Base-by-base conservation (phyloP, 179 eudicot species). In the Drosera spatulata region DNA sequence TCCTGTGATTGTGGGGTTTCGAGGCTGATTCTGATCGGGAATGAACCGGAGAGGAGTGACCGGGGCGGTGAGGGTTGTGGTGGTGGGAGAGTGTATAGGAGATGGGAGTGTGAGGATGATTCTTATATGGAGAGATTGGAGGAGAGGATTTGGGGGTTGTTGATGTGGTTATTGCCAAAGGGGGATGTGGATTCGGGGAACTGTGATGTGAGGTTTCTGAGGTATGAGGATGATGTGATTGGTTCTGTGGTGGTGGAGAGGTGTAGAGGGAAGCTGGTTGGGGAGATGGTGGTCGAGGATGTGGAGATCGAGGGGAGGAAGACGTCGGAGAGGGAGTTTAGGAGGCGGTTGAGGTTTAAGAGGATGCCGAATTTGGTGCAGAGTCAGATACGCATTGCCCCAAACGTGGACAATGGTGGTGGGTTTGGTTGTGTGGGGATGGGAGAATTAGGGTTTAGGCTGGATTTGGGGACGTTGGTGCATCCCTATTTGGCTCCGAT, bases 261-360 rank as follows among this genome's bases (percentile, higher is more conserved):
- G 50, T 72, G 74, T 53, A 60, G 50, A 15, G 95, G 99, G 58
- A 9, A 67, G 53, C 55, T 53, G 70, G 95, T 81, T 49, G 99
- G 99, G 38, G 88, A 86, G 58, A 77, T 93, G 79, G 39, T 88
- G 68, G 69, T 93, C 46, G 99, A 22, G 33, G 33, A 22, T 22
- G 33, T 22, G 33, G 33, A 22, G 33, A 22, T 22, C 33, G 33
- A 22, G 88, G 93, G 82, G 60, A 65, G 50, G 9, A 75, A 75
- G 76, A 78, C 77, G 56, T 37, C 46, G 3, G 58, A 47, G 60
- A 69, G 73, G 40, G 87, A 78, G 66, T 84, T 84, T 55, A 69
- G 91, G 68, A 78, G 98, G 68, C 71, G 96, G 64, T 66, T 91
- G 82, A 85, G 96, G 89, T 91, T 91, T 70, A 88, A 84, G 77